These are phyloP conservation scores for Phialemoniopsis sp. DNA, from an alignment of 2,329 filamentous ascomycete genomes.

Conservation along the genomic window DNA sequence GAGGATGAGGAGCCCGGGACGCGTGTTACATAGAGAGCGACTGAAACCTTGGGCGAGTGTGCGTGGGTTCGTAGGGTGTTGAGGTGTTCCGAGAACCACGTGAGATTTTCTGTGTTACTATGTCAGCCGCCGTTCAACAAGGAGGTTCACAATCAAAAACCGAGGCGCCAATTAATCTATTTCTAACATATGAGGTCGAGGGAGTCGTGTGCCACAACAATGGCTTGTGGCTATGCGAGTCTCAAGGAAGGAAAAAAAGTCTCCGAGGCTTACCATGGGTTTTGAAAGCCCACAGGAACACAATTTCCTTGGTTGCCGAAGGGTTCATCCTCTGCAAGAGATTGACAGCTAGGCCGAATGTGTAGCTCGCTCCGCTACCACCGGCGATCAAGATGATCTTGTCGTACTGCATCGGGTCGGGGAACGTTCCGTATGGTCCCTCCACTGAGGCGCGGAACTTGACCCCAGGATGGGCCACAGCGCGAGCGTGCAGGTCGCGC, in stretches of 20 bases:
- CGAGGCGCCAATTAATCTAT: no score
- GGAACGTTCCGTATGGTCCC: conserved; percentile 54
- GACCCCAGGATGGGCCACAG: conserved; percentile 41
- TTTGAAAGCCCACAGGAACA: conserved; percentile 45
- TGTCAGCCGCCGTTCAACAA: conserved; percentile 13
- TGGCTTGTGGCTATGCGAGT: no score
- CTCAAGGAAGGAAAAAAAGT: no score
- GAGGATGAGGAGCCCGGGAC: conserved; percentile 7
- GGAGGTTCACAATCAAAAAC: conserved; percentile 7
- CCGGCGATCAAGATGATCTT: conserved; percentile 56
- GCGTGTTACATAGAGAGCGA: conserved; percentile 32
- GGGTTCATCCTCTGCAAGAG: conserved; percentile 36
- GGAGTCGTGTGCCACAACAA: no score
- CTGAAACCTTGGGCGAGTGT: conserved; percentile 29
- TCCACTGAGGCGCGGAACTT: conserved; percentile 49
- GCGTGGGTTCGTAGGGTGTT: conserved; percentile 29
- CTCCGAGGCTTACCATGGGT: conserved; percentile 32
- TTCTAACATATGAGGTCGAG: no score
- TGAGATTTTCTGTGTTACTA: conserved; percentile 20
- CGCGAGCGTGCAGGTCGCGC: conserved; percentile 46
- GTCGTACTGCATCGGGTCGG: conserved; percentile 46
- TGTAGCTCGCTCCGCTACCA: conserved; percentile 58
- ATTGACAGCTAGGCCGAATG: conserved; percentile 42
- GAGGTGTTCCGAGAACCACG: conserved; percentile 33
- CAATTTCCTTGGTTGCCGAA: conserved; percentile 29